Evolutionary conservation across 805 yeast genomes (phyloP).

Genomic region (Kregervanrija pseudodelftensis): DNA sequence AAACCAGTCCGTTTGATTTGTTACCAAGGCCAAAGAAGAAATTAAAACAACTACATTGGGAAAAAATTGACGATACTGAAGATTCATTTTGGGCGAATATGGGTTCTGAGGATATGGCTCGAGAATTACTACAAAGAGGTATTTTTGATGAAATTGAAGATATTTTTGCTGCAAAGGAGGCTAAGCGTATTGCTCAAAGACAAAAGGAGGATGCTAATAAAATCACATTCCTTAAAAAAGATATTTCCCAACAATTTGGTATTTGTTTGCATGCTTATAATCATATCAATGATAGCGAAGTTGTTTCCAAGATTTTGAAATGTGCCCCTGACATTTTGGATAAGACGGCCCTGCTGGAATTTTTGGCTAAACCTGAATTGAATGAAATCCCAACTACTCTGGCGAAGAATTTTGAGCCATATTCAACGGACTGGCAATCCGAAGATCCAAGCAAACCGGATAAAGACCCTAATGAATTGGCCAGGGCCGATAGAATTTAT

Average conservation of each 20-base stretch:
- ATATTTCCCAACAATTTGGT: constrained; percentile 89
- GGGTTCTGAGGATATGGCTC: constrained; percentile 51
- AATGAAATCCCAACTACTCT: constrained; percentile 67
- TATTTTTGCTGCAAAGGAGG: constrained; percentile 79
- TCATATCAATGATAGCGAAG: constrained; percentile 49
- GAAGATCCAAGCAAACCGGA: constrained; percentile 39
- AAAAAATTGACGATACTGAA: constrained; percentile 75
- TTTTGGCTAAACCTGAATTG: constrained; percentile 68
- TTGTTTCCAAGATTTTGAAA: constrained; percentile 62
- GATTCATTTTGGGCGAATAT: constrained; percentile 80
- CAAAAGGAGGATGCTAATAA: constrained; percentile 46
- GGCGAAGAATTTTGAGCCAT: constrained; percentile 71
- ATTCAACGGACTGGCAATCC: constrained; percentile 62
- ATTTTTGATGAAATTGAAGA: constrained; percentile 77
- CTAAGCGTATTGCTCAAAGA: constrained; percentile 40
- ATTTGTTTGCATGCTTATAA: constrained; percentile 82
- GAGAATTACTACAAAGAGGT: constrained; percentile 66
- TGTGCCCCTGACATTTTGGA: constrained; percentile 70
- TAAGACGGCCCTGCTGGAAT: constrained; percentile 73
- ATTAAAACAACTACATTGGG: constrained; percentile 96
- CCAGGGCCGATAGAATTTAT: constrained; percentile 80
- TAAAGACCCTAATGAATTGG: constrained; percentile 69
- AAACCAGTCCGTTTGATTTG: constrained; percentile 35
- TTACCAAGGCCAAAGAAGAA: constrained; percentile 67
- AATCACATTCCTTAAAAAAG: constrained; percentile 68